Evolutionary conservation across 2,329 filamentous ascomycete species (phyloP).

Genomic region (Aspergillus phoenicis): DNA sequence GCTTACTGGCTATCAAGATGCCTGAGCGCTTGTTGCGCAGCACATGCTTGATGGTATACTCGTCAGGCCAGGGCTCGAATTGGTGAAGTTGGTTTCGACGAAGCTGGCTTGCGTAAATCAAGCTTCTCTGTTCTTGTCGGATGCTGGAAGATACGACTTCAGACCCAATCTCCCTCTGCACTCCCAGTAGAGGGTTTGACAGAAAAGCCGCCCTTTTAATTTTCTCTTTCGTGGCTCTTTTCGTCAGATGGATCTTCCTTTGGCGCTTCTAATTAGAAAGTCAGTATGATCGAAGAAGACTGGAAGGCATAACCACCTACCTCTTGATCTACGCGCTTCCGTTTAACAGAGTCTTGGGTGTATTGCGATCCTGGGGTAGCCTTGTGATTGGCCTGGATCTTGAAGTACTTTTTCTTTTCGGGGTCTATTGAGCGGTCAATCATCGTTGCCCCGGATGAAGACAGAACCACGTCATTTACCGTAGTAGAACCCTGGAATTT

Average conservation of each 20-base stretch:
- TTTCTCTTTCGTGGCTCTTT: conserved; percentile 36
- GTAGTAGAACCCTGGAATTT: conserved; percentile 40
- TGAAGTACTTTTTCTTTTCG: conserved; percentile 68
- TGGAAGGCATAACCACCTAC: conserved; percentile 15
- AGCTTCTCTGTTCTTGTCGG: conserved; percentile 32
- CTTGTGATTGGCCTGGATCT: conserved; percentile 58
- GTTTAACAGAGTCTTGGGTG: conserved; percentile 62
- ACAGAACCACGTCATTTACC: conserved; percentile 25
- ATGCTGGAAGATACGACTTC: conserved; percentile 19
- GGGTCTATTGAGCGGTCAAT: conserved; percentile 33
- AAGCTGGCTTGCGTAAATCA: conserved; percentile 37
- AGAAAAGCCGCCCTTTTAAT: conserved; percentile 35
- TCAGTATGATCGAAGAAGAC: conserved; percentile 10
- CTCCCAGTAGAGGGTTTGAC: conserved; percentile 32
- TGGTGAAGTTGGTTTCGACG: conserved; percentile 33
- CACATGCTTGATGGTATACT: conserved; percentile 35
- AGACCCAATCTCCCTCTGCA: conserved; percentile 35
- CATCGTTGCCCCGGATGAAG: background rate
- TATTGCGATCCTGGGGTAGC: conserved; percentile 57
- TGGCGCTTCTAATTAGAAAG: conserved; percentile 31
- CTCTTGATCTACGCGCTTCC: conserved; percentile 53
- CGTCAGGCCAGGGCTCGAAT: conserved; percentile 31
- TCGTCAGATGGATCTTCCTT: conserved; percentile 26
- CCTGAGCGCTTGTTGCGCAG: conserved; percentile 39
- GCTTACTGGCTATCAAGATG: conserved; percentile 41